phyloP scores from a whole-genome alignment of 2,329 filamentous ascomycete genomes.

The Trichoderma breve region DNA sequence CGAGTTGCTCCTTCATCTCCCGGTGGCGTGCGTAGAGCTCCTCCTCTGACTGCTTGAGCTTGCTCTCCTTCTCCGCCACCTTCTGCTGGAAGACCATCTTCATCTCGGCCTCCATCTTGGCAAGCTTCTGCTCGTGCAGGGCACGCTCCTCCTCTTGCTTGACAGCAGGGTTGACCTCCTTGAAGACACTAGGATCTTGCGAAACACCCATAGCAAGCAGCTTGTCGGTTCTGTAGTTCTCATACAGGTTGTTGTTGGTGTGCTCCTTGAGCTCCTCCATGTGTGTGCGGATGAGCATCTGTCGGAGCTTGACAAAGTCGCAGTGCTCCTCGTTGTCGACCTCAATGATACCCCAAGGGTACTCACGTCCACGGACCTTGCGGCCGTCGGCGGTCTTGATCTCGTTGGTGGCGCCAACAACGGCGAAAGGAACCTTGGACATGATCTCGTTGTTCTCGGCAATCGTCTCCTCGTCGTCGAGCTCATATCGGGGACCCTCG shows the following conservation, averaged over 20 bases:
- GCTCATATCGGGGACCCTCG: conserved; percentile 95
- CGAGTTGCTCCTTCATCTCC: conserved; percentile 99
- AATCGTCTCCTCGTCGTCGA: conserved; percentile 98
- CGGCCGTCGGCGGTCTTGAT: conserved; percentile 88
- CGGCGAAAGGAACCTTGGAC: conserved; percentile 98
- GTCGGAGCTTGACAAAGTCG: conserved; percentile 98
- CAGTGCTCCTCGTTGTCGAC: conserved; percentile 99
- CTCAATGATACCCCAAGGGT: conserved; percentile 98
- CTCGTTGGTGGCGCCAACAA: conserved; percentile 95
- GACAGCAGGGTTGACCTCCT: conserved; percentile 99
- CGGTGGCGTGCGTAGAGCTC: conserved; percentile 96
- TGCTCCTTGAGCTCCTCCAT: conserved; percentile 99
- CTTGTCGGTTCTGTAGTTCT: conserved; percentile 99
- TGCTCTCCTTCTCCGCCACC: conserved; percentile 99
- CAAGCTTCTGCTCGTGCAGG: conserved; percentile 98
- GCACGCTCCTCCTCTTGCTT: conserved; percentile 99
- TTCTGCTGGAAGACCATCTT: conserved; percentile 99
- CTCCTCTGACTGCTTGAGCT: conserved; percentile 98
- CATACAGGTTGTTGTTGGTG: conserved; percentile 98
- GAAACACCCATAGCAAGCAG: conserved; percentile 97
- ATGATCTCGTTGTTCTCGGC: conserved; percentile 99
- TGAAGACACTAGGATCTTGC: conserved; percentile 98
- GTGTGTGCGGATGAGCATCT: conserved; percentile 99
- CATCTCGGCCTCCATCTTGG: conserved; percentile 99
- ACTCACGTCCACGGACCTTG: conserved; percentile 91